These are phyloP conservation scores for Elaphomyces granulatus DNA, from an alignment of 495 filamentous ascomycete genomes.

Conservation along the genomic window DNA sequence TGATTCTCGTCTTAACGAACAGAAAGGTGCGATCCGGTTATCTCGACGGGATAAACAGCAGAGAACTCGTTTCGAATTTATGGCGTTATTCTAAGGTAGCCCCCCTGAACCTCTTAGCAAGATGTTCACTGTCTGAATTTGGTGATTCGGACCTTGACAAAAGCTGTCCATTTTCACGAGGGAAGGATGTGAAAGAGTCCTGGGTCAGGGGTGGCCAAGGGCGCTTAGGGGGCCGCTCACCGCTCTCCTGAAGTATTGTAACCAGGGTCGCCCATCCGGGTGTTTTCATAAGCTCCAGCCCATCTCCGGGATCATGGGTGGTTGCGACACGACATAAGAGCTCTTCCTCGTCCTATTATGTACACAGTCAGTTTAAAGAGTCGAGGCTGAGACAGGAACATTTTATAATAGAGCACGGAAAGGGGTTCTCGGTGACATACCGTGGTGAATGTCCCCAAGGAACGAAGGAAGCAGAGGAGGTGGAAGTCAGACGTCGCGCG, in stretches of 20 bases:
- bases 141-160: slow-evolving; percentile 28
- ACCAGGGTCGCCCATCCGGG: slow-evolving; percentile 86
- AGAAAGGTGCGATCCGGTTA: too few relatives aligned
- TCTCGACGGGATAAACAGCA: too few relatives aligned
- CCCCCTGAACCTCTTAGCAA: slow-evolving; percentile 98
- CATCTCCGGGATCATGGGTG: slow-evolving; percentile 59
- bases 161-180: slow-evolving; percentile 19
- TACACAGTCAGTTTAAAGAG: too few relatives aligned
- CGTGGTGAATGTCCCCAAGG: slow-evolving; percentile 68
- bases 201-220: slow-evolving; percentile 36
- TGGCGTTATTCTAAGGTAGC: slow-evolving; percentile 66
- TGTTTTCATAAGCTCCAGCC: slow-evolving; percentile 66
- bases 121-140: slow-evolving; percentile 48
- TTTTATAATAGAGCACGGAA: too few relatives aligned
- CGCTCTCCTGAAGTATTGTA: slow-evolving; percentile 84
- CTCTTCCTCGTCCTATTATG: slow-evolving; percentile 67
- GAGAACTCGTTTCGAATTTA: too few relatives aligned
- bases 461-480: slow-evolving; percentile 72
- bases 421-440: slow-evolving; percentile 41
- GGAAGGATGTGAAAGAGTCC: slow-evolving; percentile 20
- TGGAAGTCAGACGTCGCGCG: slow-evolving; percentile 81
- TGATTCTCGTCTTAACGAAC: too few relatives aligned
- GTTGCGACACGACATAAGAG: slow-evolving; percentile 75
- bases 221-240: slow-evolving; percentile 90
- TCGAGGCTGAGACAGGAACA: too few relatives aligned